phyloP scores from a whole-genome alignment of 2,329 filamentous ascomycete species.

The Paraphoma chrysanthemicola region DNA sequence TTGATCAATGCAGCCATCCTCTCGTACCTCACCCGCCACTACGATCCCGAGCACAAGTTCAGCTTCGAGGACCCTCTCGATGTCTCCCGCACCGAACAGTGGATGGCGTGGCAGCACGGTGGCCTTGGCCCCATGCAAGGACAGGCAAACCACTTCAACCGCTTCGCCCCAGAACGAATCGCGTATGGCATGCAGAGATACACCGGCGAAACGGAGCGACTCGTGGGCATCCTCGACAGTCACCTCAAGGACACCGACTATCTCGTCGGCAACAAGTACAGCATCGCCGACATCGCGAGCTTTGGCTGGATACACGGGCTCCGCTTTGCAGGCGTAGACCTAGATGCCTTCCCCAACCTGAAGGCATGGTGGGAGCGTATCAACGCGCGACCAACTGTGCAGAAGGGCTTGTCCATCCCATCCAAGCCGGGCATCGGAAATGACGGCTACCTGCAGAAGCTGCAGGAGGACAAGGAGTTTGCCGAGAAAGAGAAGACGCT shows the following conservation, averaged over 20 bases:
- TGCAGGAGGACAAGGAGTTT: constrained; percentile 58
- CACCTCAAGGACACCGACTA: constrained; percentile 51
- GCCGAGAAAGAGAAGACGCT: constrained; percentile 54
- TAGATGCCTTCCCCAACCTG: constrained; percentile 52
- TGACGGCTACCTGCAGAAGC: constrained; percentile 46
- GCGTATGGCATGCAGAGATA: constrained; percentile 55
- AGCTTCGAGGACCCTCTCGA: constrained; percentile 57
- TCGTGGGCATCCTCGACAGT: constrained; percentile 54
- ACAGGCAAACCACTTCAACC: constrained; percentile 50
- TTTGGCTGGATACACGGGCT: constrained; percentile 54
- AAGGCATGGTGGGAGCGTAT: constrained; percentile 55
- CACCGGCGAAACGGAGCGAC: constrained; percentile 56
- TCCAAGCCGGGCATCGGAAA: constrained; percentile 51
- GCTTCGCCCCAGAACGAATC: constrained; percentile 53
- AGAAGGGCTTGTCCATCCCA: constrained; percentile 49
- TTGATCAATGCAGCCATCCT: constrained; percentile 46
- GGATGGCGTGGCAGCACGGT: constrained; percentile 67
- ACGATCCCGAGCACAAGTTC: constrained; percentile 56
- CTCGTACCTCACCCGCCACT: constrained; percentile 53
- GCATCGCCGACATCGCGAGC: constrained; percentile 55
- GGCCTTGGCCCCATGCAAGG: constrained; percentile 54
- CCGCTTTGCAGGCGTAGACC: constrained; percentile 50
- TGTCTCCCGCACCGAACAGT: constrained; percentile 61
- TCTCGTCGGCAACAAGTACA: constrained; percentile 55
- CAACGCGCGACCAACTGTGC: constrained; percentile 50